Evolutionary conservation across 2,329 filamentous ascomycete species (phyloP), one percentile per base, ranked within the genome.

Genomic region (Mycosphaerella sp.): DNA sequence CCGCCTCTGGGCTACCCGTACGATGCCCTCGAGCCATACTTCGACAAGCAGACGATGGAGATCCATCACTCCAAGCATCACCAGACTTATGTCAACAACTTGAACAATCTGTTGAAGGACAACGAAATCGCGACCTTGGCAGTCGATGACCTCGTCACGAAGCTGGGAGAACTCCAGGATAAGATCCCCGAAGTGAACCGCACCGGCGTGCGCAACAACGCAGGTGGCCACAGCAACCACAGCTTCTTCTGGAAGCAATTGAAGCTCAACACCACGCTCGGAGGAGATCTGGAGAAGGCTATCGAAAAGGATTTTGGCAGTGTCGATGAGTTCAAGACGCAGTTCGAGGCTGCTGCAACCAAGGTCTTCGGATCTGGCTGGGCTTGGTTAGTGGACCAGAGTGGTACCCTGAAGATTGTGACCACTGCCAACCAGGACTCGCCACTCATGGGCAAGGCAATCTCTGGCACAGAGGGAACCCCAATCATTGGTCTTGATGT

Each of bases 141-240:
- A 27, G 66, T 68, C 52, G 72, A 75, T 56, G 74, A 77, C 51
- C 67, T 72, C 40, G 64, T 71, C 36, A 68, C 66, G 54, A 68
- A 75, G 62, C 73, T 77, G 36, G 74, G 74, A 34, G 67, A 71
- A 32, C 71, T 76, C 4, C 82, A 87, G 61, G 73, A 75, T 34
- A 67, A 71, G 27, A 71, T 76, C 3, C 83, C 88, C 60, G 79
- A 89, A 50, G 72, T 79, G 14, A 77, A 88, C n/a, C 83, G 86
- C 62, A 73, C 77, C 14, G 79, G 79, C 55, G 82, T 95, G 73
- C 86, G 85, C 64, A 95, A 95, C 79, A 88, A 95, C 68, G 89
- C 86, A 43, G 90, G 90, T 39, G 90, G 90, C 6, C 89, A 95
- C 75, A 85, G 94, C 72, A 96, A 96, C 75, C 90, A 95, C 76